These are phyloP conservation scores for Carpinus fangiana DNA, from an alignment of 306 rosid species.

Conservation along the genomic window DNA sequence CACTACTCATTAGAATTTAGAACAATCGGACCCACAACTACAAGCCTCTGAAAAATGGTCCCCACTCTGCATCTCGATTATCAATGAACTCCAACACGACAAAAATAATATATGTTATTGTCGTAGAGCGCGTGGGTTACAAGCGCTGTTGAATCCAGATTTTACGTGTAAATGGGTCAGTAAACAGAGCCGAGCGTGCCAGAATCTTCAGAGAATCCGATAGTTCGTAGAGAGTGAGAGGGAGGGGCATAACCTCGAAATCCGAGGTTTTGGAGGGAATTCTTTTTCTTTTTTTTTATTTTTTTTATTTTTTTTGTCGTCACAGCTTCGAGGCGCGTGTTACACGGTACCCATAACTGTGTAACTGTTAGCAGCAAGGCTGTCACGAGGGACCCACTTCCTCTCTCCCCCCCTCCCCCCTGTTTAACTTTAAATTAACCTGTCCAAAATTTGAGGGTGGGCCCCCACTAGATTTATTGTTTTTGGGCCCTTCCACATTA, in stretches of 20 bases:
- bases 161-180: neutral
- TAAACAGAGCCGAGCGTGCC: conserved; percentile 24
- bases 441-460: neutral
- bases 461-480: neutral
- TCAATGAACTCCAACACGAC: no score
- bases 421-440: neutral
- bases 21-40: no score
- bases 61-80: no score
- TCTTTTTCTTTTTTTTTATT: neutral
- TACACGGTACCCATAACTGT: conserved; percentile 18
- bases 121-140: neutral
- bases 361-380: conserved; percentile 5
- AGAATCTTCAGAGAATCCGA: conserved; percentile 36
- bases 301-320: conserved; percentile 22
- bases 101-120: no score
- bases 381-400: conserved; percentile 26
- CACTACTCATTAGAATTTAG: no score
- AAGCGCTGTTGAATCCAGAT: neutral
- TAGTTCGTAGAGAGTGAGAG: neutral
- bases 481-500: neutral
- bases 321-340: conserved; percentile 28
- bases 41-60: no score
- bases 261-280: conserved; percentile 35
- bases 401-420: no score
- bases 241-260: conserved; percentile 31